Conservation (phyloP, 371 early-diverging fungal genomes). For the Enteropsectra breve region DNA sequence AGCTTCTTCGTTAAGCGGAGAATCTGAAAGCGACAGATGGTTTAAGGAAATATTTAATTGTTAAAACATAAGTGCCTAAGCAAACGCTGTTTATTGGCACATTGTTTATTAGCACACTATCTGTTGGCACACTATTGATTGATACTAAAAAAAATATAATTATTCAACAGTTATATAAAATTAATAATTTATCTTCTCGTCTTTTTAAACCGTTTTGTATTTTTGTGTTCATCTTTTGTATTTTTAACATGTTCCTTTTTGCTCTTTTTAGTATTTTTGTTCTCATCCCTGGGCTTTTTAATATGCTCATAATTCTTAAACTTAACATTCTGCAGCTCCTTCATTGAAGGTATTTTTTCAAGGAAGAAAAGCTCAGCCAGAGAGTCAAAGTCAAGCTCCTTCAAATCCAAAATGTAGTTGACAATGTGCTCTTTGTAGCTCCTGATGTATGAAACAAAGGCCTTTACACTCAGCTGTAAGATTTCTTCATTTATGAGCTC, state of each 20-base stretch:
- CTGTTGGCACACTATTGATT: too few species aligned
- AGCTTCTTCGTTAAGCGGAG: too few species aligned
- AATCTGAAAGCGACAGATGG: too few species aligned
- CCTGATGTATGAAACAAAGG: constrained; percentile 59
- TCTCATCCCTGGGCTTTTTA: not conserved
- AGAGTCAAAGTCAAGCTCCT: constrained; percentile 49
- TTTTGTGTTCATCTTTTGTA: too few species aligned
- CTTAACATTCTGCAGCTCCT: constrained; percentile 45
- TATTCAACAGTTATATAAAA: too few species aligned
- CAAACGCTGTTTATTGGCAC: too few species aligned
- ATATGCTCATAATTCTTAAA: constrained; percentile 10
- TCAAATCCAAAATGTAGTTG: constrained; percentile 53
- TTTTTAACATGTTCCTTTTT: not conserved
- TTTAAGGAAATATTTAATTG: too few species aligned
- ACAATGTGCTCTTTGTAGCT: constrained; percentile 58
- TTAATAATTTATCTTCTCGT: too few species aligned
- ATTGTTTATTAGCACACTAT: too few species aligned
- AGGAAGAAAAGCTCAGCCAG: constrained; percentile 46
- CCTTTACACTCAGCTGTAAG: constrained; percentile 31
- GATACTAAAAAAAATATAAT: too few species aligned
- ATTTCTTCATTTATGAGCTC: constrained; percentile 11
- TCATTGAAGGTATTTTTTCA: constrained; percentile 50
- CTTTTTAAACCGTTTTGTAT: too few species aligned
- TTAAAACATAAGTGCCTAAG: too few species aligned
- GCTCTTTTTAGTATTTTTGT: not conserved